Percentiles rank a stretch among this genome's conserved stretches.
phyloP scores from a whole-genome alignment of 192 early-diverging fungal genomes.

The Coemansia pectinata region DNA sequence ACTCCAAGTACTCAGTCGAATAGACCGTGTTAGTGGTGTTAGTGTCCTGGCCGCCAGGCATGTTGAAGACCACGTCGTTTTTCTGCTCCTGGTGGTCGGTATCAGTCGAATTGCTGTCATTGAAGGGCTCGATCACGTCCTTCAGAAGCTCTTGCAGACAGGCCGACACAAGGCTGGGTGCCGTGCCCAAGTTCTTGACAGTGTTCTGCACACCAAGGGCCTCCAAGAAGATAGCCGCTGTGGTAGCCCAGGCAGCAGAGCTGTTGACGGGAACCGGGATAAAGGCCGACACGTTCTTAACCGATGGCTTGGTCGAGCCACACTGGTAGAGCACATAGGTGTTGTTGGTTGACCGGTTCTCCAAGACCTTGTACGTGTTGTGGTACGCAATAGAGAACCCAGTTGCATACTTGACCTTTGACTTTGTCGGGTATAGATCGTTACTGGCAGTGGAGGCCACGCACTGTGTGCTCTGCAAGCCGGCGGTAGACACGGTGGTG shows the following conservation, averaged over 20 bases:
- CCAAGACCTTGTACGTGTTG: slow-evolving; percentile 56
- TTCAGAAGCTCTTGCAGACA: slow-evolving; percentile 55
- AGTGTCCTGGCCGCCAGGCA: slow-evolving; percentile 28
- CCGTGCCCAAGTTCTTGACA: slow-evolving; percentile 46
- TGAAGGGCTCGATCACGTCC: slow-evolving; percentile 39
- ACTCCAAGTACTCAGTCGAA: slow-evolving; percentile 41
- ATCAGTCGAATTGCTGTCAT: slow-evolving; percentile 38
- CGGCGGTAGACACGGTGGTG: slow-evolving; percentile 17
- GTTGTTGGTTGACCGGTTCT: slow-evolving; percentile 35
- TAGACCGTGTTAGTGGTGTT: slow-evolving; percentile 37
- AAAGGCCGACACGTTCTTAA: slow-evolving; percentile 29
- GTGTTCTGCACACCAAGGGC: slow-evolving; percentile 50
- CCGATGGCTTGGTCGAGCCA: slow-evolving; percentile 26
- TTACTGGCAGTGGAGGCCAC: slow-evolving; percentile 10
- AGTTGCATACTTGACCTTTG: slow-evolving; percentile 43
- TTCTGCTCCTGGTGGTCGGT: slow-evolving; percentile 32
- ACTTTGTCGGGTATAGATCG: slow-evolving; percentile 31
- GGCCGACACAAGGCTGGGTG: slow-evolving; percentile 47
- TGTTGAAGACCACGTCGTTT: slow-evolving; percentile 42
- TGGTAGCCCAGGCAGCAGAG: slow-evolving; percentile 47
- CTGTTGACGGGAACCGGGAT: slow-evolving; percentile 42
- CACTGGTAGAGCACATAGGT: slow-evolving; percentile 57
- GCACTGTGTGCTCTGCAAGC: slow-evolving; percentile 49
- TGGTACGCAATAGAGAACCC: slow-evolving; percentile 51
- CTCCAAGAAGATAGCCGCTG: slow-evolving; percentile 48